Conservation (phyloP, 169 alveolate genomes). For the Theileria annulata region DNA sequence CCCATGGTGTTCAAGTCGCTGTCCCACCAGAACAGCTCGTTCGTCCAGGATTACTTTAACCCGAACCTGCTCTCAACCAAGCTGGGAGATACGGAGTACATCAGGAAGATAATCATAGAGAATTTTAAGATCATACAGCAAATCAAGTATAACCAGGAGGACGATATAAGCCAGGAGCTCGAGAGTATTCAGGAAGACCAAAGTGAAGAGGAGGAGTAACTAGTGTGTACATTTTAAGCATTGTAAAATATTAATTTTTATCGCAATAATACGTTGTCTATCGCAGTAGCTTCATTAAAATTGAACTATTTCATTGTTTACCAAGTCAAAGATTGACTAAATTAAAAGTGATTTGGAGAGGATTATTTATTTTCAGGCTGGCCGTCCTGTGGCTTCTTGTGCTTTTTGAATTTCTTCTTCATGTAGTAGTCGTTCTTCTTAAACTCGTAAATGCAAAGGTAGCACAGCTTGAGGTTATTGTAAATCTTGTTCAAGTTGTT, state of each 20-base stretch:
- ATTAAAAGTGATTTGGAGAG: neutral
- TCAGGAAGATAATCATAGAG: constrained; percentile 2
- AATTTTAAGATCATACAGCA: neutral
- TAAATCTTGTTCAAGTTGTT: constrained; percentile 36
- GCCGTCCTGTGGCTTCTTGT: neutral
- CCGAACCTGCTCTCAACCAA: constrained; percentile 41
- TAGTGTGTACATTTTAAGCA: neutral
- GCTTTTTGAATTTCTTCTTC: constrained; percentile 14
- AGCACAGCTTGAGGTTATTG: constrained; percentile 50
- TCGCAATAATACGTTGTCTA: constrained; percentile 5
- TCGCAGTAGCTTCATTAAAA: constrained; percentile 38
- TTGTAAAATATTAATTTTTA: neutral
- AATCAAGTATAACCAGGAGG: neutral
- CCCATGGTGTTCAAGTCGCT: constrained; percentile 58
- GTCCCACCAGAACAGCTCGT: constrained; percentile 36
- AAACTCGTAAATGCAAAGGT: constrained; percentile 61
- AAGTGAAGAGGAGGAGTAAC: neutral
- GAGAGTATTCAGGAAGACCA: neutral
- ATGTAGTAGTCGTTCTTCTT: constrained; percentile 67
- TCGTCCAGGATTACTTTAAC: constrained; percentile 35
- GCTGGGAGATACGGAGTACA: neutral
- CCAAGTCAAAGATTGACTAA: neutral
- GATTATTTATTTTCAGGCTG: neutral
- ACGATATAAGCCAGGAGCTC: neutral
- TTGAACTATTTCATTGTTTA: neutral